These are phyloP conservation scores for Dothistroma pini DNA, from an alignment of 2,329 filamentous ascomycete genomes.

Conservation along the genomic window DNA sequence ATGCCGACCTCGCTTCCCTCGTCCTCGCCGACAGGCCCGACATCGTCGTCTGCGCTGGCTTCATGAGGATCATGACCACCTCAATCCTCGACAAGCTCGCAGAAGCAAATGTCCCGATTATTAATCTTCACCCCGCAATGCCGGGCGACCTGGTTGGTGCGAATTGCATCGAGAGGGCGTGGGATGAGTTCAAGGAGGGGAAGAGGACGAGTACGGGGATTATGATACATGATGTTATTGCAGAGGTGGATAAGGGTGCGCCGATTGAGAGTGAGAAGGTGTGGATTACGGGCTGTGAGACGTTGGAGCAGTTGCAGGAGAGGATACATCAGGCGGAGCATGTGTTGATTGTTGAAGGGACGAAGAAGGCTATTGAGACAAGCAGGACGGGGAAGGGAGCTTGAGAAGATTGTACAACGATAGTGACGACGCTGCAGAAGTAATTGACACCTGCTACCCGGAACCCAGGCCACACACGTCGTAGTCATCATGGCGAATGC, in stretches of 20 bases:
- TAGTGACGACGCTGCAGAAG: not conserved
- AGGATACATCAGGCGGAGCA: constrained; percentile 77
- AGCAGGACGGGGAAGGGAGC: not conserved
- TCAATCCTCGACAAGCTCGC: constrained; percentile 67
- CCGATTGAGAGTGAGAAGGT: constrained; percentile 70
- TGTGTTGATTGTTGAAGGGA: constrained; percentile 72
- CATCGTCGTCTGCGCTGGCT: constrained; percentile 76
- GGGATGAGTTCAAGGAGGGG: constrained; percentile 66
- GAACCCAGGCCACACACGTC: not conserved
- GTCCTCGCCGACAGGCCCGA: constrained; percentile 65
- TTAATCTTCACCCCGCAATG: constrained; percentile 77
- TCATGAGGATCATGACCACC: constrained; percentile 77
- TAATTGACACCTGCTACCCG: not conserved
- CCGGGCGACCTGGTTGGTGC: constrained; percentile 71
- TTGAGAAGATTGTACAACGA: not conserved
- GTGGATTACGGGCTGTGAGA: constrained; percentile 56
- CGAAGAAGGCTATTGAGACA: constrained; percentile 47
- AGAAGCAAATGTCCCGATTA: constrained; percentile 61
- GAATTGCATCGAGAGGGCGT: constrained; percentile 71
- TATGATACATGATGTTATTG: constrained; percentile 80
- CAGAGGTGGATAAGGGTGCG: constrained; percentile 73
- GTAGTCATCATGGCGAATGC: not conserved
- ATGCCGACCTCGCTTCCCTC: constrained; percentile 67
- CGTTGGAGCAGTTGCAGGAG: constrained; percentile 62
- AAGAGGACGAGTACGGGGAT: constrained; percentile 69